These are phyloP conservation scores for Phytophthora litchii DNA, from an alignment of 352 stramenopile species.

Conservation along the genomic window DNA sequence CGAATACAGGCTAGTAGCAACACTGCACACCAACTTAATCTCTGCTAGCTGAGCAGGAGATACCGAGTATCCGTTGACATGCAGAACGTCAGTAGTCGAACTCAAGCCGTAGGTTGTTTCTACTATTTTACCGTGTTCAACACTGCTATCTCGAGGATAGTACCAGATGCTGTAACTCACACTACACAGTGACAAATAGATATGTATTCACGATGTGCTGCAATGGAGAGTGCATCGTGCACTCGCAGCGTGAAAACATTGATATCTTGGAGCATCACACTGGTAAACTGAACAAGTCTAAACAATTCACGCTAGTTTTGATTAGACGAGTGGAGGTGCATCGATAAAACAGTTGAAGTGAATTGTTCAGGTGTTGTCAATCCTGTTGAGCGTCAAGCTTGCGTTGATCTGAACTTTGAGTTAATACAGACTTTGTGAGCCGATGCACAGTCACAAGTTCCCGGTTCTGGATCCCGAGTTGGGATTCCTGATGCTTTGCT, in stretches of 20 bases:
- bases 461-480: conserved; percentile 11
- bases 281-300: conserved; percentile 1
- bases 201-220: conserved; percentile 15
- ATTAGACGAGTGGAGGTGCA: conserved; percentile 21
- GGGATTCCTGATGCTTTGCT: no score
- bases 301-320: conserved; percentile 5
- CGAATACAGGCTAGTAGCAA: background rate
- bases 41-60: background rate
- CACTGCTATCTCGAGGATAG: background rate
- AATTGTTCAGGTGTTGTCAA: background rate
- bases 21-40: background rate
- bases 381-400: background rate
- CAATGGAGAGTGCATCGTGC: conserved; percentile 9
- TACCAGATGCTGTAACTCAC: conserved; percentile 15
- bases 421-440: conserved; percentile 2
- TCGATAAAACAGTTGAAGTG: background rate
- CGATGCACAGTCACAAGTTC: conserved; percentile 13
- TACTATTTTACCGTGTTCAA: background rate
- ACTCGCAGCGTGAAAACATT: background rate
- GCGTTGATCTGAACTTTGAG: background rate
- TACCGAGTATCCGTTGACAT: background rate
- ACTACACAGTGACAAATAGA: background rate
- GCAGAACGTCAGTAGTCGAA: no score
- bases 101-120: no score
- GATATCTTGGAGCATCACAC: conserved; percentile 2